Percentiles rank a stretch among this genome's conserved stretches.
phyloP scores from a whole-genome alignment of 2,329 filamentous ascomycete species.

The Sporothrix curviconia region DNA sequence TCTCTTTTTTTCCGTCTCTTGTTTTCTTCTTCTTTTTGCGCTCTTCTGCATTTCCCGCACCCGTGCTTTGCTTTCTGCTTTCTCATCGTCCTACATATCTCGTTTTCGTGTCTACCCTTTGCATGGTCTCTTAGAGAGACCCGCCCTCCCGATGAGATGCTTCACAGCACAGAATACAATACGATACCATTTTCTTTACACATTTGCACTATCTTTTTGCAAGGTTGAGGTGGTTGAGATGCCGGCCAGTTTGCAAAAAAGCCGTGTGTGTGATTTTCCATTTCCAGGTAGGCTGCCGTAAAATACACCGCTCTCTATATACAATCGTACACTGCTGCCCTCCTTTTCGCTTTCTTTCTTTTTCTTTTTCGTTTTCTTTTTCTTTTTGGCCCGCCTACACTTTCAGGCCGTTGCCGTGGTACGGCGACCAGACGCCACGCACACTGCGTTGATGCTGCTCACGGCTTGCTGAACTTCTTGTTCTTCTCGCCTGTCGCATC shows the following conservation, averaged over 20 bases:
- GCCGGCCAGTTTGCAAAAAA: background rate
- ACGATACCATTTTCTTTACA: constrained; percentile 2
- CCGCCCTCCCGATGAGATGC: background rate
- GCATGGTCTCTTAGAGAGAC: background rate
- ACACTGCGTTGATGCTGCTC: constrained; percentile 58
- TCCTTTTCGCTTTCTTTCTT: background rate
- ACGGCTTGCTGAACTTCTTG: constrained; percentile 56
- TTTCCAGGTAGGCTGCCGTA: constrained; percentile 1
- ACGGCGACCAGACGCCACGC: constrained; percentile 64
- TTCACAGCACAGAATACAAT: constrained; percentile 10
- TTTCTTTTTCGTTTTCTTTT: no score
- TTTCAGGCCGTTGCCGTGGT: constrained; percentile 53
- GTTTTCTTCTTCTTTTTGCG: background rate
- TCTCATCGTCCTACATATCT: background rate
- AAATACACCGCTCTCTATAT: constrained; percentile 1
- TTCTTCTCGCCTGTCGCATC: constrained; percentile 72
- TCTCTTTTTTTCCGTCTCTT: background rate
- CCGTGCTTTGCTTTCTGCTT: background rate
- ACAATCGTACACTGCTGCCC: background rate
- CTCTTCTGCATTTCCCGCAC: background rate
- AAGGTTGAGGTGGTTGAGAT: no score
- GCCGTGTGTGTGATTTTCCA: background rate
- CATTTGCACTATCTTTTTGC: background rate
- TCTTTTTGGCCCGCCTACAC: constrained; percentile 34
- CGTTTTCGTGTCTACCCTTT: no score